Conservation (phyloP, 768 basidiomycete species). For the Tulasnella calospora region DNA sequence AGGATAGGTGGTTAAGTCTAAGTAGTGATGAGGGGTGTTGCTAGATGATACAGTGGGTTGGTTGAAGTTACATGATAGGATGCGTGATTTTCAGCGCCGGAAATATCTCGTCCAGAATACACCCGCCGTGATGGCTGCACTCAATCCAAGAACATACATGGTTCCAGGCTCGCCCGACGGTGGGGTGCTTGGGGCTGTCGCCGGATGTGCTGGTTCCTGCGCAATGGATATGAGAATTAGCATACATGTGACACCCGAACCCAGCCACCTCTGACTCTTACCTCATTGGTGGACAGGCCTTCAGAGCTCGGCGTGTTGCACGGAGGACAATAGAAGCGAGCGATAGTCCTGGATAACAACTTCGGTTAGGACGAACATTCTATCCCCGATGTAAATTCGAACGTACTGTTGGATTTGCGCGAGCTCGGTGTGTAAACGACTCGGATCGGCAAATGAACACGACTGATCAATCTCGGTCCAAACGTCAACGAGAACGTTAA, state of each 20-base stretch:
- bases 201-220: neutral
- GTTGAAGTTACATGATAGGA: neutral
- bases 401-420: neutral
- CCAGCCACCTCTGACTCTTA: neutral
- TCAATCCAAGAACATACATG: neutral
- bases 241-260: neutral
- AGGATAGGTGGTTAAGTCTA: neutral
- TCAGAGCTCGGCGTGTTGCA: neutral
- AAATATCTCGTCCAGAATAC: constrained; percentile 1
- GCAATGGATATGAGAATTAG: neutral
- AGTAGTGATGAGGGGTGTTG: neutral
- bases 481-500: constrained; percentile 3
- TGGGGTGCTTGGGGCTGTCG: neutral
- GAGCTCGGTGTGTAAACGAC: neutral
- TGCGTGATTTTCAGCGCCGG: neutral
- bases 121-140: neutral
- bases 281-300: neutral
- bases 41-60: neutral
- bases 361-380: neutral
- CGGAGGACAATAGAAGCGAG: neutral
- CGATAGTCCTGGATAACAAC: neutral
- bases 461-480: neutral
- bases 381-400: neutral
- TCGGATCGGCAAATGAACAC: neutral
- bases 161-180: neutral